Conservation (phyloP, 2,329 filamentous ascomycete genomes). For the Periconia macrospinosa region DNA sequence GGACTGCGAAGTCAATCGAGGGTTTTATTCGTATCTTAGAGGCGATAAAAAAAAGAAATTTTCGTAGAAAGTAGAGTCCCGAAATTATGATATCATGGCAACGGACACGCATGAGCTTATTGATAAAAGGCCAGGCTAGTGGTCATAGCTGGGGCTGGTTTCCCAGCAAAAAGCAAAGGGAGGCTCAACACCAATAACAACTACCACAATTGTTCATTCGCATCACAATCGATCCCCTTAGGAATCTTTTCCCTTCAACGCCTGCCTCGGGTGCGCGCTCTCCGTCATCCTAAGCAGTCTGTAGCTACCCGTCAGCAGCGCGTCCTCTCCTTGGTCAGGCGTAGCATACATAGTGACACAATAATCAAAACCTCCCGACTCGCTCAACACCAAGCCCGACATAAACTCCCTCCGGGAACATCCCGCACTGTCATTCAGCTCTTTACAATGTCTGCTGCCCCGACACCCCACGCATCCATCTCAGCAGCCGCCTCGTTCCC, state of each 20-base stretch:
- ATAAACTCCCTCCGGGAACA: neutral
- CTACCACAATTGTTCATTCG: neutral
- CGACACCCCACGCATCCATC: slow-evolving; percentile 35
- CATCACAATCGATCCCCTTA: neutral
- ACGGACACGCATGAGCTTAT: too few relatives aligned
- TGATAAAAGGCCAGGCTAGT: too few relatives aligned
- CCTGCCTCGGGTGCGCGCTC: too few relatives aligned
- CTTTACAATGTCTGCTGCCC: slow-evolving; percentile 33
- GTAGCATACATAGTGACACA: neutral
- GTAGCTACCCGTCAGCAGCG: neutral
- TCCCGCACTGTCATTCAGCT: neutral
- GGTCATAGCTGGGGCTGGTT: neutral
- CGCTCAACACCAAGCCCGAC: slow-evolving; percentile 21
- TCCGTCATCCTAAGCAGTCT: neutral
- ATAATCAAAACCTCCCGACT: neutral
- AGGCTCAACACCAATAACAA: neutral
- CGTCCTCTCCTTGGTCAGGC: too few relatives aligned
- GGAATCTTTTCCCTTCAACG: neutral
- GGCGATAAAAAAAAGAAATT: too few relatives aligned
- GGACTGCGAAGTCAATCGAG: too few relatives aligned
- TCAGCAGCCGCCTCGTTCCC: slow-evolving; percentile 36
- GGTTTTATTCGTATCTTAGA: too few relatives aligned
- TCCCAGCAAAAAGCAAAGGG: slow-evolving; percentile 16
- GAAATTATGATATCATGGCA: too few relatives aligned
- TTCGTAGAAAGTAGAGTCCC: too few relatives aligned